Percentiles rank a stretch among this genome's conserved stretches.
Conservation (phyloP, 495 filamentous ascomycete species). For the Cudoniella acicularis region DNA sequence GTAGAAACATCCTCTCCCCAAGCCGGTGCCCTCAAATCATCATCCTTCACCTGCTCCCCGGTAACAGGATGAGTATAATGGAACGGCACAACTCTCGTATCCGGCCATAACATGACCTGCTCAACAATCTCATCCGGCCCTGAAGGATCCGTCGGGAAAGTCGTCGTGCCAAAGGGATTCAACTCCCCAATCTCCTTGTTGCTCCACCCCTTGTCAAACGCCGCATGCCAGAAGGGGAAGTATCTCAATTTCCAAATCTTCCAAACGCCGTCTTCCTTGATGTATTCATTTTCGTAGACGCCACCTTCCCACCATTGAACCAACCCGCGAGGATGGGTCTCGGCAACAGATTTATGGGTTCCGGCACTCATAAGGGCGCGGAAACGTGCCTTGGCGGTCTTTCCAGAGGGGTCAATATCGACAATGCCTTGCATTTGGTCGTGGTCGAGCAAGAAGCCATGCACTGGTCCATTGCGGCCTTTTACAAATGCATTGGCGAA, state of each 20-base stretch:
- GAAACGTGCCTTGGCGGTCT: constrained; percentile 49
- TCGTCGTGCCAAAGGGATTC: constrained; percentile 41
- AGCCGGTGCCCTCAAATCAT: constrained; percentile 45
- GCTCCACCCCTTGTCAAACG: constrained; percentile 48
- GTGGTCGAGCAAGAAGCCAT: constrained; percentile 53
- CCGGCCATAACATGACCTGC: constrained; percentile 52
- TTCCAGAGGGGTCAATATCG: constrained; percentile 42
- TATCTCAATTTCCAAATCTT: constrained; percentile 52
- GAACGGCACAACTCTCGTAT: constrained; percentile 51
- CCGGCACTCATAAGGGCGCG: constrained; percentile 53
- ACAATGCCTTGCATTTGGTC: constrained; percentile 54
- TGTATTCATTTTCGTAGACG: constrained; percentile 57
- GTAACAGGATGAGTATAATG: constrained; percentile 54
- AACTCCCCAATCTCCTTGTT: constrained; percentile 47
- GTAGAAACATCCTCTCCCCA: constrained; percentile 37
- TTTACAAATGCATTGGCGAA: constrained; percentile 45
- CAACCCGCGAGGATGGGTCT: constrained; percentile 44
- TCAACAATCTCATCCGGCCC: constrained; percentile 52
- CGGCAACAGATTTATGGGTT: constrained; percentile 43
- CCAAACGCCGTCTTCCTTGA: constrained; percentile 54
- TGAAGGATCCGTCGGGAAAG: constrained; percentile 43
- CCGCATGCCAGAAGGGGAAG: constrained; percentile 55
- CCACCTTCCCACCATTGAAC: constrained; percentile 56
- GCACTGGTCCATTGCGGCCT: constrained; percentile 51
- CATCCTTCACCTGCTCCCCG: constrained; percentile 35